Evolutionary conservation across 2,329 filamentous ascomycete species (phyloP).

Genomic region (Chrysosporium queenslandicum): DNA sequence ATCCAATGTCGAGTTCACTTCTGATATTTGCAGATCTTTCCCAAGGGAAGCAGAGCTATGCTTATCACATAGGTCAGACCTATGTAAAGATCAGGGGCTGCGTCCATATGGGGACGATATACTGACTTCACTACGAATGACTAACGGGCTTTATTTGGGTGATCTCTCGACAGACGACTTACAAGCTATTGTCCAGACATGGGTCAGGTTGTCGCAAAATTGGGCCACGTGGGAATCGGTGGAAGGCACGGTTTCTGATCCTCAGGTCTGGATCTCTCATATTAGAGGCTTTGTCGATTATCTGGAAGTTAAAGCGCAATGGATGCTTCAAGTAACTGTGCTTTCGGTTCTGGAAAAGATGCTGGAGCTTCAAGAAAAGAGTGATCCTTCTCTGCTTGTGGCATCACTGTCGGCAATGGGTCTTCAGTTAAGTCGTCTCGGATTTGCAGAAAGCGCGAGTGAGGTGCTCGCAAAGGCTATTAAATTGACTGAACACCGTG

Average conservation of each 20-base stretch:
- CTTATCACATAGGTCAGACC: conserved; percentile 16
- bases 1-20: conserved; percentile 24
- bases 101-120: conserved; percentile 24
- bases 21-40: conserved; percentile 23
- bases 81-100: conserved; percentile 23
- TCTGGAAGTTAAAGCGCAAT: conserved; percentile 48
- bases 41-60: conserved; percentile 21
- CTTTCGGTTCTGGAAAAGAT: conserved; percentile 42
- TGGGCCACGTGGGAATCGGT: conserved; percentile 39
- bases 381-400: conserved; percentile 33
- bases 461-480: conserved; percentile 51
- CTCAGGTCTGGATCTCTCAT: conserved; percentile 41
- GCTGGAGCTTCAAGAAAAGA: conserved; percentile 37
- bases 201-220: conserved; percentile 34
- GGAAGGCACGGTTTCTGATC: conserved; percentile 40
- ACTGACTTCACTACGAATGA: conserved; percentile 28
- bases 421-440: conserved; percentile 49
- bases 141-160: conserved; percentile 29
- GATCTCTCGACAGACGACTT: conserved; percentile 23
- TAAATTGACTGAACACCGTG: conserved; percentile 35
- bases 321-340: conserved; percentile 41
- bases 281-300: conserved; percentile 48
- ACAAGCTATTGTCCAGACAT: conserved; percentile 27
- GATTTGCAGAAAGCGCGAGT: conserved; percentile 51
- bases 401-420: conserved; percentile 40